Evolutionary conservation across 306 rosid species (phyloP).

Genomic region (Inga oerstediana): DNA sequence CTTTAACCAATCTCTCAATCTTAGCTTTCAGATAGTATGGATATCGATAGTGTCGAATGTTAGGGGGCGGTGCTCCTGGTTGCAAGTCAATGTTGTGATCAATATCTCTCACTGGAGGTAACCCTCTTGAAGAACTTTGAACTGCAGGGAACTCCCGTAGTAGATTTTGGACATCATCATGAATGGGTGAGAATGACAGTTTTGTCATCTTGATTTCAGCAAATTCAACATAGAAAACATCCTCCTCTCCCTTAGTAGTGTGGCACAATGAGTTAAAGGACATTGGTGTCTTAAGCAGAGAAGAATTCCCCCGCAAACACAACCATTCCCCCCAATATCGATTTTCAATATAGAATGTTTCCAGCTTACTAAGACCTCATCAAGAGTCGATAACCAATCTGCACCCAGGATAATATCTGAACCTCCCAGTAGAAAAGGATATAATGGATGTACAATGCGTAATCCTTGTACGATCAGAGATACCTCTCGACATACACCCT

Average conservation of each 20-base stretch:
- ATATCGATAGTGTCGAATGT: too few species aligned
- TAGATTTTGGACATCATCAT: too few species aligned
- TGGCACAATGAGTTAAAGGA: not conserved
- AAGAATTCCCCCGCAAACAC: not conserved
- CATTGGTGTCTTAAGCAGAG: not conserved
- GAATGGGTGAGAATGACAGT: too few species aligned
- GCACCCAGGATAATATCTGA: not conserved
- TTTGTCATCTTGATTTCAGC: not conserved
- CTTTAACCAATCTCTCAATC: not conserved
- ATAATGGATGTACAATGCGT: not conserved
- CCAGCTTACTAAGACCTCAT: not conserved
- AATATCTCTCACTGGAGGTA: too few species aligned
- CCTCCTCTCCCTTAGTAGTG: not conserved
- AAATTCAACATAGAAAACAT: not conserved
- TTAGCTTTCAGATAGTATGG: not conserved
- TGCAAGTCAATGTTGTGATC: too few species aligned
- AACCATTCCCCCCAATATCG: not conserved
- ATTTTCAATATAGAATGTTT: not conserved
- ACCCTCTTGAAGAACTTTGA: too few species aligned
- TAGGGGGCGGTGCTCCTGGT: too few species aligned
- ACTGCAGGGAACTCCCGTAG: too few species aligned
- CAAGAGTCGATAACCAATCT: not conserved
- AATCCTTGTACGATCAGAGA: not conserved
- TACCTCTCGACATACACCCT: not conserved
- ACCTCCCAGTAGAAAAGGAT: not conserved